Evolutionary conservation across 2,329 filamentous ascomycete genomes (phyloP).

Genomic region (Scedosporium dehoogii): DNA sequence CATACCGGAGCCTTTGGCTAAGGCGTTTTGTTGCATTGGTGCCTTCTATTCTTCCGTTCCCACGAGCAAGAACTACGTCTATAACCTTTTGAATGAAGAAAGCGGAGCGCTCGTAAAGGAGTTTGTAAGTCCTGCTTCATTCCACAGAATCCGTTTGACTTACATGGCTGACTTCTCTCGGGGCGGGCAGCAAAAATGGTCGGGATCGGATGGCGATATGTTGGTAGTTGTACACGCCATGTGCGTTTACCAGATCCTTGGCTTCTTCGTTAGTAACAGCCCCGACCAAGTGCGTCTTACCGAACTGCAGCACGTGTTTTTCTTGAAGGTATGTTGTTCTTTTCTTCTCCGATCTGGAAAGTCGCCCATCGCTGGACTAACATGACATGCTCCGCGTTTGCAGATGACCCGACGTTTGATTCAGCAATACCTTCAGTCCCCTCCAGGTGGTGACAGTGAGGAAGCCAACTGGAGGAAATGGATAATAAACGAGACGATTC

Average conservation of each 20-base stretch:
- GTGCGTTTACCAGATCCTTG: conserved; percentile 11
- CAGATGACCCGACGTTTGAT: background rate
- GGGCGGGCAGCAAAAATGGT: background rate
- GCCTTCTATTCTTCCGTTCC: conserved; percentile 5
- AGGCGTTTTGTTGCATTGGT: background rate
- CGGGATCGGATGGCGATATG: conserved; percentile 2
- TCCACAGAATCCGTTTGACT: background rate
- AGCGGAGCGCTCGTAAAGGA: conserved; percentile 7
- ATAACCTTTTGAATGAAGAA: conserved; percentile 8
- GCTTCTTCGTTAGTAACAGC: conserved; percentile 8
- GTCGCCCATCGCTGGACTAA: background rate
- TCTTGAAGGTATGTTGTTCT: conserved; percentile 7
- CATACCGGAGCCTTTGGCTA: conserved; percentile 8
- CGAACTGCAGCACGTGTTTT: conserved; percentile 7
- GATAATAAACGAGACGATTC: conserved; percentile 5
- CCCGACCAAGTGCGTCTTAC: conserved; percentile 4
- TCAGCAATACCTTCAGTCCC: background rate
- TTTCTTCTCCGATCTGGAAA: background rate
- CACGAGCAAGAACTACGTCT: conserved; percentile 3
- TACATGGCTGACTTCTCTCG: too few species aligned
- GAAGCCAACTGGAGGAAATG: conserved; percentile 6
- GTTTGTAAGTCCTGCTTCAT: background rate
- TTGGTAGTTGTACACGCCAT: conserved; percentile 8
- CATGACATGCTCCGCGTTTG: background rate
- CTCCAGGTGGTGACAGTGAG: background rate